Base-by-base conservation (phyloP, 345 rosid genomes). In the Bruguiera parviflora region DNA sequence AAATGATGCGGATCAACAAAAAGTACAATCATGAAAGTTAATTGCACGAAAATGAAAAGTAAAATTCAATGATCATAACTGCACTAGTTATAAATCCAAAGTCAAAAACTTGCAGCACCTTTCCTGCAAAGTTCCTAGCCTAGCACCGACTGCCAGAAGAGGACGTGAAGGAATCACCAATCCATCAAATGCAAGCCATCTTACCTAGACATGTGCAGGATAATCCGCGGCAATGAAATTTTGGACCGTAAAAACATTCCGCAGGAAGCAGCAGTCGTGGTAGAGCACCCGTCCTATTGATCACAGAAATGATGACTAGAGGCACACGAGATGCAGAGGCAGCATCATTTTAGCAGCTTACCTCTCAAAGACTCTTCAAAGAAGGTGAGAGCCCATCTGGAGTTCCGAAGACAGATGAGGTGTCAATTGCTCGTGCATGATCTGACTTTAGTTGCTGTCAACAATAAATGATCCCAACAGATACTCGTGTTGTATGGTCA, bases 341-440 rank as follows among this genome's bases (percentile, higher is more conserved):
- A 55, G 27, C 24, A 55, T 55, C 22, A 55, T 55, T 25, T 8
- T 20, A 21, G 71, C 37, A 68, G 69, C 81, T 84, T 83, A 82
- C 97, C 97, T 88, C 88, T 77, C 89, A 88, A 74, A 95, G 77
- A 76, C 79, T 80, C 71, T 79, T 79, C 81, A 90, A 78, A 64
- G 98, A 95, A 61, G 96, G 96, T 69, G 75, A 58, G 18, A 63
- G 33, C n/a, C 76, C 83, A 69, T 72, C 79, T 7, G 64, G n/a
- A 81, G 74, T 79, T 72, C 81, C 84, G 84, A 86, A 95, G 74
- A 90, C 79, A 71, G 78, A 78, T 2, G 97, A 80, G 35, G 99
- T 92, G 71, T 95, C 99, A 33, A 95, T 78, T 29, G 92, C 92
- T 79, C 87, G 86, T 16, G 88, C 85, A 78, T 92, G 96, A 75